phyloP scores from a whole-genome alignment of 169 alveolate genomes.

The Cryptosporidium sp. region DNA sequence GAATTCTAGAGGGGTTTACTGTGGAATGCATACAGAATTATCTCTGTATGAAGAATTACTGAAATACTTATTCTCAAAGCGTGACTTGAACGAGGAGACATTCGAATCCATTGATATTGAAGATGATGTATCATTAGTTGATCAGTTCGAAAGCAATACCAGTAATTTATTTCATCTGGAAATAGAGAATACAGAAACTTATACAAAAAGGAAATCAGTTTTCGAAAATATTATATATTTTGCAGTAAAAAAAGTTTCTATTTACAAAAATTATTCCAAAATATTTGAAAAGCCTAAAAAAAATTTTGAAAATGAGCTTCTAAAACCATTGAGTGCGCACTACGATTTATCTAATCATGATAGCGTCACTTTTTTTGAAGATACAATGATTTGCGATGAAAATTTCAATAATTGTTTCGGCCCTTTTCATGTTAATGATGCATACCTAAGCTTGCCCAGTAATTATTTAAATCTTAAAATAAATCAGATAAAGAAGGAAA shows the following conservation, averaged over 20 bases:
- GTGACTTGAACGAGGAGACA: slow-evolving; percentile 12
- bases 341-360: neutral
- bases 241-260: slow-evolving; percentile 10
- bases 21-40: slow-evolving; percentile 2
- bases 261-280: neutral
- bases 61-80: slow-evolving; percentile 7
- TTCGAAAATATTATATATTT: slow-evolving; percentile 14
- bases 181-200: neutral
- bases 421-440: neutral
- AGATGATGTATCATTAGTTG: neutral
- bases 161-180: neutral
- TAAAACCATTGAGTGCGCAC: neutral
- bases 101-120: slow-evolving; percentile 13
- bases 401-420: neutral
- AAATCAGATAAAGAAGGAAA: neutral
- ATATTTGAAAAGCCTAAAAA: neutral
- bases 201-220: neutral
- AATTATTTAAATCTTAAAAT: neutral
- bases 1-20: slow-evolving; percentile 9
- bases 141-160: neutral
- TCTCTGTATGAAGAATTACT: slow-evolving; percentile 31
- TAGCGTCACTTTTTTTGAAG: neutral
- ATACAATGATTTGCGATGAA: neutral
- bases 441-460: too few relatives aligned
- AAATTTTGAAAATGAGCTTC: neutral